Evolutionary conservation across 2,329 filamentous ascomycete genomes (phyloP).

Genomic region (Curvularia lunata): DNA sequence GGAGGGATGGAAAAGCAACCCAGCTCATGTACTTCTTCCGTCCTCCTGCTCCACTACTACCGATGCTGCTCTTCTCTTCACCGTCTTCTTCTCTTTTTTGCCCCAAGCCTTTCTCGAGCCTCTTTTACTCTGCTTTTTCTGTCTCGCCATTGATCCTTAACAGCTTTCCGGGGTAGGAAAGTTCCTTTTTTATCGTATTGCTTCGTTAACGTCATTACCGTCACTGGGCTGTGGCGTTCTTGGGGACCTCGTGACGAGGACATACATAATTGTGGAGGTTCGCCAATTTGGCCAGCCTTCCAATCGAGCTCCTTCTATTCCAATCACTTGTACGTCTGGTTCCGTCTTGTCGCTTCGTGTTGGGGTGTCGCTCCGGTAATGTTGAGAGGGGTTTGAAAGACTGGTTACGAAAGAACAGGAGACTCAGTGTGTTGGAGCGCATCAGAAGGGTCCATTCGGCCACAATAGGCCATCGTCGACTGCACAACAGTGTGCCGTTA

Average conservation of each 20-base stretch:
- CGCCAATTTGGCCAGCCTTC: neutral
- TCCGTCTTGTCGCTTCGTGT: constrained; percentile 2
- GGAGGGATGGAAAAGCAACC: constrained; percentile 1
- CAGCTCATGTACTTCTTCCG: neutral
- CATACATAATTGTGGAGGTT: constrained; percentile 2
- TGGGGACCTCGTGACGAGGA: neutral
- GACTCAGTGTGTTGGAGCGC: neutral
- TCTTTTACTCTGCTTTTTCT: constrained; percentile 4
- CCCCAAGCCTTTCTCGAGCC: neutral
- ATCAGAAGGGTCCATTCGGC: neutral
- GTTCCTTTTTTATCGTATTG: constrained; percentile 3
- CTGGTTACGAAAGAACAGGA: constrained; percentile 7
- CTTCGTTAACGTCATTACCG: constrained; percentile 2
- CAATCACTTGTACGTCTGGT: neutral
- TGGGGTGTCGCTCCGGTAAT: constrained; percentile 11
- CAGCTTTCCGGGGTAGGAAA: constrained; percentile 2
- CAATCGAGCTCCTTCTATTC: neutral
- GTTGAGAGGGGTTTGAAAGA: constrained; percentile 13
- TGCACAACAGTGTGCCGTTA: neutral
- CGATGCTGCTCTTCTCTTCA: neutral
- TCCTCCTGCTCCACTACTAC: neutral
- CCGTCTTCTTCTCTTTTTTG: constrained; percentile 4
- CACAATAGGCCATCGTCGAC: neutral
- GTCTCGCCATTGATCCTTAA: constrained; percentile 1
- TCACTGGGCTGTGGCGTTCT: neutral